A percentile compares a stretch with the other conserved stretches of the same genome.
These are phyloP conservation scores for Sugiyamaella valdiviana DNA, from an alignment of 805 yeast genomes.

Conservation along the genomic window DNA sequence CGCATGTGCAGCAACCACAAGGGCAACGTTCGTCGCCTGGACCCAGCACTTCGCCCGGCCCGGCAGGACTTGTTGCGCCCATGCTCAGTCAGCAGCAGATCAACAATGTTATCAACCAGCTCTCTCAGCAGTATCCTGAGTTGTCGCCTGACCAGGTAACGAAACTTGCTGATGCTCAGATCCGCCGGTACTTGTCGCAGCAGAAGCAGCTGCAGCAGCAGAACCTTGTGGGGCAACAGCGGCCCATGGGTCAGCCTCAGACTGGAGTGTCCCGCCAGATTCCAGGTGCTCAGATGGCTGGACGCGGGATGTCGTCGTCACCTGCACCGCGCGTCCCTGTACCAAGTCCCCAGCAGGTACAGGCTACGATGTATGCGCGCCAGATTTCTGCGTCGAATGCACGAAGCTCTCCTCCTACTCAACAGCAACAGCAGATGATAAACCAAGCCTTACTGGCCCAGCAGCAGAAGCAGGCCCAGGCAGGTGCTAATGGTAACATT, in stretches of 20 bases:
- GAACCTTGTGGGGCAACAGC: constrained; percentile 10
- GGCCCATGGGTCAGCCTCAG: constrained; percentile 10
- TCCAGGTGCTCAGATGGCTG: constrained; percentile 8
- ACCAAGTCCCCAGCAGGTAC: constrained; percentile 10
- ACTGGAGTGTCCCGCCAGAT: not conserved
- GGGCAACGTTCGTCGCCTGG: constrained; percentile 14
- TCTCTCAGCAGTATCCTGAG: constrained; percentile 24
- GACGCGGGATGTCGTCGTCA: not conserved
- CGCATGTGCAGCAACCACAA: constrained; percentile 12
- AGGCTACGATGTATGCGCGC: constrained; percentile 7
- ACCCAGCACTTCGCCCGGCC: constrained; percentile 24
- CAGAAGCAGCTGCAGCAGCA: constrained; percentile 22
- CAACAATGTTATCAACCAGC: constrained; percentile 21
- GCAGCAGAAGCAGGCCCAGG: constrained; percentile 20
- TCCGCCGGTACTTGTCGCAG: constrained; percentile 26
- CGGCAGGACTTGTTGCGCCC: constrained; percentile 8
- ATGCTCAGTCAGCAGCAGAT: constrained; percentile 19
- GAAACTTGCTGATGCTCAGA: constrained; percentile 30
- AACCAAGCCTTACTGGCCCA: constrained; percentile 9
- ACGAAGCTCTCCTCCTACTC: constrained; percentile 5
- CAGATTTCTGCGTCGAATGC: too few relatives aligned
- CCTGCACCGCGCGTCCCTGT: not conserved
- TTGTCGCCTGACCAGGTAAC: constrained; percentile 30
- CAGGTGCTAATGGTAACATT: not conserved
- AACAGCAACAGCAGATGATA: constrained; percentile 16